Evolutionary conservation across 371 early-diverging fungal species (phyloP).

Genomic region (Mortierella sp.): DNA sequence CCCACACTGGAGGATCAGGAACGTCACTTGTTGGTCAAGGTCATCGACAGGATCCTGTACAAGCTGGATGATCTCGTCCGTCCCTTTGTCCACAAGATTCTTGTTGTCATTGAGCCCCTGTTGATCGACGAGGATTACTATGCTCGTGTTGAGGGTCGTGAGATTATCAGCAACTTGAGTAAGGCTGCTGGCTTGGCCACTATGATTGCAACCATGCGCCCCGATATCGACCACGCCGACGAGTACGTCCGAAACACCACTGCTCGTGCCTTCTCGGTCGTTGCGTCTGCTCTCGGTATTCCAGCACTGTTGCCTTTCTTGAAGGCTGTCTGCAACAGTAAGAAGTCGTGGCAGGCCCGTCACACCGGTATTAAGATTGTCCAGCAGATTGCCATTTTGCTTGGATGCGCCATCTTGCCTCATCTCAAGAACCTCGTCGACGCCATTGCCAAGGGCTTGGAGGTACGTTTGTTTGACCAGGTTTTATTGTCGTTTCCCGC

Average conservation of each 20-base stretch:
- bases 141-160: slow-evolving; percentile 97
- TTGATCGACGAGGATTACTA: slow-evolving; percentile 98
- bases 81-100: slow-evolving; percentile 97
- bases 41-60: slow-evolving; percentile 96
- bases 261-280: slow-evolving; percentile 97
- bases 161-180: slow-evolving; percentile 96
- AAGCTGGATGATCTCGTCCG: slow-evolving; percentile 96
- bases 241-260: slow-evolving; percentile 99
- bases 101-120: slow-evolving; percentile 98
- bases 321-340: slow-evolving; percentile 95
- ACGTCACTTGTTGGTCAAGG: slow-evolving; percentile 97
- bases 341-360: slow-evolving; percentile 98
- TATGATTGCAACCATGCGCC: slow-evolving; percentile 99
- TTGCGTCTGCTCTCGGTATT: slow-evolving; percentile 97
- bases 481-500: neutral
- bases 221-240: slow-evolving; percentile 97
- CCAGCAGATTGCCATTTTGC: slow-evolving; percentile 94
- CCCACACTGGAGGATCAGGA: slow-evolving; percentile 98
- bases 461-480: slow-evolving; percentile 42
- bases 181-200: slow-evolving; percentile 98
- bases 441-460: slow-evolving; percentile 91
- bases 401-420: slow-evolving; percentile 96
- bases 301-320: slow-evolving; percentile 96
- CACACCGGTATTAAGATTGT: slow-evolving; percentile 99
- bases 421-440: slow-evolving; percentile 94